Evolutionary conservation across 768 basidiomycete genomes (phyloP).

Genomic region (Auricularia sp.): DNA sequence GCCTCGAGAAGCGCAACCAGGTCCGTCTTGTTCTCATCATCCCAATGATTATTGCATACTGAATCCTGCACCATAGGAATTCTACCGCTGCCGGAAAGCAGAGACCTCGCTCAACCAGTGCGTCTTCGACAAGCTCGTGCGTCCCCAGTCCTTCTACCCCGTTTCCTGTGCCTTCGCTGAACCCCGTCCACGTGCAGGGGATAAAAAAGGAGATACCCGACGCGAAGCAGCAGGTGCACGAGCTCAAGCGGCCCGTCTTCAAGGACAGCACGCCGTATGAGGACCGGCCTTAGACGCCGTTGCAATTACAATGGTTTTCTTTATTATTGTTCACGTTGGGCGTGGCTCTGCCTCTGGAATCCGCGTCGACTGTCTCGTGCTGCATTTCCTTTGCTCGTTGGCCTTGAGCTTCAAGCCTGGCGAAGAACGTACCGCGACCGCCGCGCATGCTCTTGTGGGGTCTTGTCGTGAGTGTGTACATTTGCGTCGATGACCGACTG

Average conservation of each 20-base stretch:
- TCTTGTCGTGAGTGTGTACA: no score
- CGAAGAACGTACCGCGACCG: no score
- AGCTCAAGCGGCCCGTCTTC: not conserved
- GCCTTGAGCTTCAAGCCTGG: no score
- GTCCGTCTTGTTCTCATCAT: slow-evolving; percentile 31
- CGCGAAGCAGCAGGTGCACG: not conserved
- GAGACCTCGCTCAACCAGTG: slow-evolving; percentile 86
- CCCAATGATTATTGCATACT: not conserved
- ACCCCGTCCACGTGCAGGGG: not conserved
- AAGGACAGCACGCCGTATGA: not conserved
- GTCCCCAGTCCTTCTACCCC: slow-evolving; percentile 21
- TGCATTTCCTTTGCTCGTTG: no score
- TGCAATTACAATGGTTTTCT: not conserved
- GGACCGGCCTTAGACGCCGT: not conserved
- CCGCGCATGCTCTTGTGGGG: no score
- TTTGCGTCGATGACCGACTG: no score
- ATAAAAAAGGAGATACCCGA: not conserved
- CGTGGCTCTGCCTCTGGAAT: not conserved
- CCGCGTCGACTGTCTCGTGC: not conserved
- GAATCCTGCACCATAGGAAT: slow-evolving; percentile 46
- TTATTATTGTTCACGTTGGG: not conserved
- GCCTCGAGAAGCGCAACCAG: slow-evolving; percentile 91
- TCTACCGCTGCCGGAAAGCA: slow-evolving; percentile 77
- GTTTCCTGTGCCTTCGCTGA: not conserved
- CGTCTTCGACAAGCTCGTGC: slow-evolving; percentile 91